Conservation (phyloP, 768 basidiomycete genomes). For the Russula earlei region DNA sequence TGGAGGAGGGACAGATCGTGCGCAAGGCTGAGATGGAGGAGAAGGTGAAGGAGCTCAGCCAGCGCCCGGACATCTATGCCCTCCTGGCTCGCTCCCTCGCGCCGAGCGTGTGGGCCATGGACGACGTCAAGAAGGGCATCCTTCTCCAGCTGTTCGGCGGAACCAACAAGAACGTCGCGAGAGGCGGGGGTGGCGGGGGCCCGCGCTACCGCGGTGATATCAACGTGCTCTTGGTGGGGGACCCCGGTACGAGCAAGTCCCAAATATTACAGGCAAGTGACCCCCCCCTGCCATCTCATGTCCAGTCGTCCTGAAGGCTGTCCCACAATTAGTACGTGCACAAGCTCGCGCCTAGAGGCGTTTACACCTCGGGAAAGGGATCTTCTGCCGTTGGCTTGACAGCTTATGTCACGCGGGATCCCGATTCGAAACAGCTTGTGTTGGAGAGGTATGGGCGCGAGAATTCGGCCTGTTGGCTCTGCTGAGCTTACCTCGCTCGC, state of each 20-base stretch:
- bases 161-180: constrained; percentile 89
- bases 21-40: constrained; percentile 66
- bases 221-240: constrained; percentile 93
- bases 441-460: constrained; percentile 65
- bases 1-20: constrained; percentile 31
- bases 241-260: constrained; percentile 94
- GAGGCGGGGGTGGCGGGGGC: constrained; percentile 91
- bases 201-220: constrained; percentile 97
- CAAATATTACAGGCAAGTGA: constrained; percentile 78
- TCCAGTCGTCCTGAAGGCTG: constrained; percentile 1
- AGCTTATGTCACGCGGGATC: constrained; percentile 96
- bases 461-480: neutral
- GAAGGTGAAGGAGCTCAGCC: constrained; percentile 63
- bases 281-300: neutral
- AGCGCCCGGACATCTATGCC: constrained; percentile 76
- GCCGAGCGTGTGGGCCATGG: constrained; percentile 96
- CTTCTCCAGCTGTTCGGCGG: constrained; percentile 94
- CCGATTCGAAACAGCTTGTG: constrained; percentile 96
- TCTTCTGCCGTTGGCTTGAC: constrained; percentile 98
- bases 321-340: constrained; percentile 76
- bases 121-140: constrained; percentile 98
- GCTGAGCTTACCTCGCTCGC: neutral
- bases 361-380: constrained; percentile 96
- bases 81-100: constrained; percentile 77
- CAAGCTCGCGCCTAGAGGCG: constrained; percentile 95